Evolutionary conservation across 2,329 filamentous ascomycete genomes (phyloP), one percentile per base, ranked within the genome.

Genomic region (Leptographium galeiforme): DNA sequence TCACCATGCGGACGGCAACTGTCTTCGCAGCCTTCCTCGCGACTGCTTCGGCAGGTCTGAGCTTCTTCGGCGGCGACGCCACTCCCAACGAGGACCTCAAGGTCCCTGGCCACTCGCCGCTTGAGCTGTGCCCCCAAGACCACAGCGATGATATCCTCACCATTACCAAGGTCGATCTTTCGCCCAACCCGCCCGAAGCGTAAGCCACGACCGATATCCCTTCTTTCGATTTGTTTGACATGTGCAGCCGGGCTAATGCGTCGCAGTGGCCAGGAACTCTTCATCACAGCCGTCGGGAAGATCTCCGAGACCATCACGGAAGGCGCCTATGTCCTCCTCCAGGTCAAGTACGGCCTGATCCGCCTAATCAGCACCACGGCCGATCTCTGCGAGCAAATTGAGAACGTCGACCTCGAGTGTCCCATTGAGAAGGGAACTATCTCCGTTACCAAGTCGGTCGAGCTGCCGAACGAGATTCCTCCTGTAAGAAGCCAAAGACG

Each of bases 281-380:
- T 76, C 55, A 95, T 98, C 72, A 80, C 81, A 59, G 93, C 90
- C 48, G 75, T 72, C 36, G 93, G 91, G 54, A 79, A 72, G n/a
- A 78, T 97, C 58, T 77, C 76, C 61, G 70, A 94, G 63, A 70
- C 76, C 51, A 82, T 98, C 59, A 78, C 82, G 53, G 67, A 89
- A 55, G 91, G 89, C 55, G 88, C 91, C 56, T 88, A 87, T 62
- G 85, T 96, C 57, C 75, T 84, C 48, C 68, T 98, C 43, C 78
- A 83, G 60, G 91, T 98, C 71, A 96, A 95, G 72, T 96, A 95
- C 68, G 91, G 91, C 56, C 76, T 95, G 60, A 96, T 98, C 68
- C 87, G 82, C 53, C 79, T 98, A 59, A 81, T 98, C 68, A 87
- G 79, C 68, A 86, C 86, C 59, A 79, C 77, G 60, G 82, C 84